Evolutionary conservation across 305 asterid species (phyloP).

Genomic region (Andrographis paniculata): DNA sequence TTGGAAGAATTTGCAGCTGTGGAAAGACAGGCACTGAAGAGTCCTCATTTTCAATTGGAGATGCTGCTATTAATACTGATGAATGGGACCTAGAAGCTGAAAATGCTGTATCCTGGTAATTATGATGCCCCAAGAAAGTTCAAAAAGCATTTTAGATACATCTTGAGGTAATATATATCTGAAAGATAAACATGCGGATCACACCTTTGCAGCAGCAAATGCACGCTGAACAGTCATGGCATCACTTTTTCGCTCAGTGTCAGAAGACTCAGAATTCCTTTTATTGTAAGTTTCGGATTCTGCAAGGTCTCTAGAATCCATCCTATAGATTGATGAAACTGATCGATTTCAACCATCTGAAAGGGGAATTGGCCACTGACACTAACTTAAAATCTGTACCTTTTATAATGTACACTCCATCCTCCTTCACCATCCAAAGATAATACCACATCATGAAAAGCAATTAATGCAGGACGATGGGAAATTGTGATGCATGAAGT

Average conservation of each 20-base stretch:
- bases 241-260: constrained; percentile 80
- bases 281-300: constrained; percentile 46
- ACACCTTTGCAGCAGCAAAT: constrained; percentile 74
- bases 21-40: constrained; percentile 51
- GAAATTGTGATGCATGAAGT: constrained; percentile 97
- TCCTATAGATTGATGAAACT: constrained; percentile 34
- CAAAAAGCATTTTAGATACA: constrained; percentile 16
- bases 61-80: constrained; percentile 59
- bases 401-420: constrained; percentile 80
- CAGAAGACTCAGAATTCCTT: constrained; percentile 51
- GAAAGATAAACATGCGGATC: constrained; percentile 14
- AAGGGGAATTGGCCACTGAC: constrained; percentile 5
- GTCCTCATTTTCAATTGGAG: constrained; percentile 39
- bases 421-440: constrained; percentile 99
- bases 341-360: constrained; percentile 11
- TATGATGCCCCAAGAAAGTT: constrained; percentile 22
- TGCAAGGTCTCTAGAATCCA: constrained; percentile 48
- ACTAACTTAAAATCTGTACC: constrained; percentile 34
- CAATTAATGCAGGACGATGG: constrained; percentile 99
- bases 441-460: constrained; percentile 92
- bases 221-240: constrained; percentile 92
- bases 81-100: constrained; percentile 64
- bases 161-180: constrained; percentile 13
- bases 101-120: constrained; percentile 59
- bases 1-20: constrained; percentile 64